Conservation (phyloP, 768 basidiomycete genomes). For the Podaxis sp. region DNA sequence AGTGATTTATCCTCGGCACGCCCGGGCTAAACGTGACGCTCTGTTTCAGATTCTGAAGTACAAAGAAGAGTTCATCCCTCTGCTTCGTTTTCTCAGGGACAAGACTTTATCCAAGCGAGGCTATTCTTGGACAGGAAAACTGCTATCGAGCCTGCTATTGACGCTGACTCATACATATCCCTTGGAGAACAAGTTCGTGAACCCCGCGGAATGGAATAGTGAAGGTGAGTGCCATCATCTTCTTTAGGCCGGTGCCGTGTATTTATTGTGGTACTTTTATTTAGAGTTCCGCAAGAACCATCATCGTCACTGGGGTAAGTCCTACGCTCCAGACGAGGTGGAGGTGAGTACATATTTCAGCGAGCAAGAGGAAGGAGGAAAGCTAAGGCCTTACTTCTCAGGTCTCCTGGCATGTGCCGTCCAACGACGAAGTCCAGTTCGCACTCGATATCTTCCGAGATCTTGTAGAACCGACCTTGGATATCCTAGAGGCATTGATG, state of each 20-base stretch:
- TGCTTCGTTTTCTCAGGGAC: slow-evolving; percentile 64
- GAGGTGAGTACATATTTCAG: slow-evolving; percentile 40
- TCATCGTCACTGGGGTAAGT: slow-evolving; percentile 78
- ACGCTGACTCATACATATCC: slow-evolving; percentile 83
- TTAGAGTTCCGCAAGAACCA: slow-evolving; percentile 70
- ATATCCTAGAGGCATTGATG: slow-evolving; percentile 55
- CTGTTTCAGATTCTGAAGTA: slow-evolving; percentile 59
- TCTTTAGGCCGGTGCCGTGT: not conserved
- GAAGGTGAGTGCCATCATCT: slow-evolving; percentile 45
- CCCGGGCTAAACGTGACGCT: slow-evolving; percentile 10
- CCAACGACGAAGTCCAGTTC: slow-evolving; percentile 70
- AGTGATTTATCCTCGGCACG: slow-evolving; percentile 18
- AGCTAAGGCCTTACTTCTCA: slow-evolving; percentile 23
- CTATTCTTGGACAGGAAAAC: slow-evolving; percentile 77
- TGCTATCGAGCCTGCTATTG: slow-evolving; percentile 68
- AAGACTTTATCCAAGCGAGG: slow-evolving; percentile 80
- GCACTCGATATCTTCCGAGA: slow-evolving; percentile 67
- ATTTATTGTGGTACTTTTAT: not conserved
- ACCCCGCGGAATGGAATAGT: slow-evolving; percentile 72
- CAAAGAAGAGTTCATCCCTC: slow-evolving; percentile 55
- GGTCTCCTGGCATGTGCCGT: slow-evolving; percentile 81
- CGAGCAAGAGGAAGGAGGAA: not conserved
- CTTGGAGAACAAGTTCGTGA: slow-evolving; percentile 78
- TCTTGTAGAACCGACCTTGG: slow-evolving; percentile 63
- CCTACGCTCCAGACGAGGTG: slow-evolving; percentile 69